Evolutionary conservation across 768 basidiomycete genomes (phyloP), one percentile per base, ranked within the genome.

Genomic region (Naganishia randhawae): DNA sequence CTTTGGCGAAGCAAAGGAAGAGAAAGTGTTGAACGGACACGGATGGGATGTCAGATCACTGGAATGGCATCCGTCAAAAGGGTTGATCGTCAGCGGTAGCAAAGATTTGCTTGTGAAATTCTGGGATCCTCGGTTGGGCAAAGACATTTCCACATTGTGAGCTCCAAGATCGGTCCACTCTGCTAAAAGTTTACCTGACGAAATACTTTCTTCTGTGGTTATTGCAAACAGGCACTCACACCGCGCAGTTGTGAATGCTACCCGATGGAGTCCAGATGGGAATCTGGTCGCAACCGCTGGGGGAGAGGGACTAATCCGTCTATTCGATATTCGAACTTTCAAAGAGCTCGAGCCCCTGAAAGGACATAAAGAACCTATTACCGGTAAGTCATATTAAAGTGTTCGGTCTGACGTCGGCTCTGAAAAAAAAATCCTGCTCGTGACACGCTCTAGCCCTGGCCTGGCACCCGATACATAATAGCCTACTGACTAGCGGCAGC

Each of bases 91-190:
- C 6, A 93, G 91, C 3, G 96, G 96, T 29, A 92, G 91, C 73
- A 98, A 98, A 81, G 96, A 99, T 81, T 96, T 97, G 79, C 86
- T 92, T 73, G 92, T 98, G 81, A 98, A 98, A 75, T 99, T 99
- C 81, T 99, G 96, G 96, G 96, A 99, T 78, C 96, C 96, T 25
- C 85, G 96, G 41, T 92, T 91, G 11, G 91, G 90, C 39, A 93
- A 90, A 0, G 87, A 88, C 11, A 84, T 99, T 8, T 91, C 92
- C 6, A 96, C 94, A 0, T 81, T 97, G 93, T 94, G 77, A 69
- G 88, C 81, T 22, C 22, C 22, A 22, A 39, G 31, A 16, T 37
- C 53, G 37, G 48, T n/a, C 13, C 19, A 27, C 45, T 13, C 33
- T 32, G 11, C 45, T 31, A 27, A 13, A 31, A 27, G 32, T 22